Percentiles rank a stretch among this genome's conserved stretches.
Evolutionary conservation across 805 yeast genomes (phyloP).

Genomic region (Myxozyma neotropica): DNA sequence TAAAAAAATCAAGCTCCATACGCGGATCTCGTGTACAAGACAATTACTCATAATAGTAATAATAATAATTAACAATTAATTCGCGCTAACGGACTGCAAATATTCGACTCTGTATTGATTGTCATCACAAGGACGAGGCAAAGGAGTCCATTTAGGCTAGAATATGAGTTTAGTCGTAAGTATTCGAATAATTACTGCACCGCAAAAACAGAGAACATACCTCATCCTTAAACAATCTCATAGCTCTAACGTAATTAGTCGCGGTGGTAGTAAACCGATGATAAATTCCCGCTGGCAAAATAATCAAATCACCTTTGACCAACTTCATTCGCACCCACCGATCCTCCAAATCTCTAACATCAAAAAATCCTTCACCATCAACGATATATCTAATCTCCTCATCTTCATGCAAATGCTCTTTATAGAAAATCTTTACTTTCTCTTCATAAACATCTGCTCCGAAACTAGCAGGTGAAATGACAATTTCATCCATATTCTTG

Average conservation of each 20-base stretch:
- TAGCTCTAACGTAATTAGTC: conserved; percentile 66
- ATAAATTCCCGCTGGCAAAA: conserved; percentile 87
- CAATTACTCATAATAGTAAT: not conserved
- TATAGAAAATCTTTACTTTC: conserved; percentile 55
- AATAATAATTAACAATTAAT: not conserved
- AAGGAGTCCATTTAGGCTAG: conserved; percentile 88
- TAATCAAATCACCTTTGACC: conserved; percentile 58
- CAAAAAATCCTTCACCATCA: conserved; percentile 92
- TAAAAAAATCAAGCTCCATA: not conserved
- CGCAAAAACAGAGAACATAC: not conserved
- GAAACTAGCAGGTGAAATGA: conserved; percentile 61
- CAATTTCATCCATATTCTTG: conserved; percentile 75
- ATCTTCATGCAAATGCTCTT: conserved; percentile 83
- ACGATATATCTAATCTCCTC: conserved; percentile 91
- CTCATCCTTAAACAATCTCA: conserved; percentile 86
- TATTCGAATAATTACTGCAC: not conserved
- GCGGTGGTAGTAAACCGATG: conserved; percentile 84
- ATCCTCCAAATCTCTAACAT: conserved; percentile 65
- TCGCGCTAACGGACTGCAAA: conserved; percentile 20
- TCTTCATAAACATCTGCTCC: conserved; percentile 59
- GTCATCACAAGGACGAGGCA: conserved; percentile 62
- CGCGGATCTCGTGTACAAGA: not conserved
- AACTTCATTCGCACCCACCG: conserved; percentile 80
- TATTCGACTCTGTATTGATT: conserved; percentile 54
- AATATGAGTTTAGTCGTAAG: not conserved